These are phyloP conservation scores for Schizochytrium sp. DNA, from an alignment of 108 stramenopile species.

Conservation along the genomic window DNA sequence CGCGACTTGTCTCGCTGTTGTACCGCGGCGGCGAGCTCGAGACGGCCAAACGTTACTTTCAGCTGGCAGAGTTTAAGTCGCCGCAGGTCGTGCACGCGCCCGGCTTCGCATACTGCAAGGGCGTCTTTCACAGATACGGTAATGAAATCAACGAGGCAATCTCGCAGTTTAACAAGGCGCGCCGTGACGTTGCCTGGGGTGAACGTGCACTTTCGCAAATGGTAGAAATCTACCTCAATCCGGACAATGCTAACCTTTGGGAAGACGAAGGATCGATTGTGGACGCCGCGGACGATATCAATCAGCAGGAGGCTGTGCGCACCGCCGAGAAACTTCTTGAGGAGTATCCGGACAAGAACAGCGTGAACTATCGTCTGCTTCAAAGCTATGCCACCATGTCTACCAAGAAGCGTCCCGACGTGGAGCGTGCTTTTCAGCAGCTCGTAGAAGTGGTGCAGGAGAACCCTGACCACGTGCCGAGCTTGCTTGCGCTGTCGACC, in stretches of 20 bases:
- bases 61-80: constrained; percentile 31
- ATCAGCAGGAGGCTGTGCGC: neutral
- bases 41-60: constrained; percentile 36
- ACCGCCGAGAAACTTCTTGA: neutral
- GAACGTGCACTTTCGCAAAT: constrained; percentile 40
- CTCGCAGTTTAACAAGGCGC: constrained; percentile 41
- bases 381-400: constrained; percentile 31
- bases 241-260: constrained; percentile 43
- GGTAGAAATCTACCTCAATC: constrained; percentile 55
- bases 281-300: neutral
- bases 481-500: constrained; percentile 48
- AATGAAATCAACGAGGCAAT: constrained; percentile 49
- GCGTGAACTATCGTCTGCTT: constrained; percentile 15
- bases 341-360: neutral
- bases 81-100: constrained; percentile 31
- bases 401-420: constrained; percentile 24
- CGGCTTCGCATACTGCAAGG: constrained; percentile 48
- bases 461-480: constrained; percentile 47
- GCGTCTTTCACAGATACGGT: constrained; percentile 39
- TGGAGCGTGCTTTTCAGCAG: constrained; percentile 40
- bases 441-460: constrained; percentile 44
- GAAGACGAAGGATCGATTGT: neutral
- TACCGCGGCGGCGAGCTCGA: constrained; percentile 41
- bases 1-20: constrained; percentile 37
- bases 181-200: constrained; percentile 44